Evolutionary conservation across 805 yeast genomes (phyloP).

Genomic region (Wickerhamiella nectarea): DNA sequence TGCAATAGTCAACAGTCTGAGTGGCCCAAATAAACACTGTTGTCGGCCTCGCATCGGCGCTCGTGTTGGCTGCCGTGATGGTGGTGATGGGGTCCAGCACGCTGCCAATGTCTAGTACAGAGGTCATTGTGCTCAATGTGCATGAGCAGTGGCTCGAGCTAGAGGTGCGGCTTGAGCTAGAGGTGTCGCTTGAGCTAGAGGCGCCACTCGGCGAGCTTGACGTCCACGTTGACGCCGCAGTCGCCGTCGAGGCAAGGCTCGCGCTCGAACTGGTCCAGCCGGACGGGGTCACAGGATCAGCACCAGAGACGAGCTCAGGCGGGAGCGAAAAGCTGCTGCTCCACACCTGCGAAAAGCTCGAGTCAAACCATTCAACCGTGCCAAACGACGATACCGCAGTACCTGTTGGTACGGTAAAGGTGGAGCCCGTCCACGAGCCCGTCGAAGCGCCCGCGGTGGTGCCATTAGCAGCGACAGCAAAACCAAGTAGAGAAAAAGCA

Average conservation of each 20-base stretch:
- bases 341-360: conserved; percentile 1
- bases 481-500: neutral
- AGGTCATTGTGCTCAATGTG: neutral
- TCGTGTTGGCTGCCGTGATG: neutral
- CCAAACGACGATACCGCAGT: neutral
- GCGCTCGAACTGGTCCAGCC: neutral
- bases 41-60: neutral
- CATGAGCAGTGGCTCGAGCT: neutral
- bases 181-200: neutral
- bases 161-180: neutral
- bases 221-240: neutral
- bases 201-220: neutral
- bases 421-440: neutral
- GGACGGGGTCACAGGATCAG: neutral
- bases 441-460: neutral
- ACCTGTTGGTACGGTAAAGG: neutral
- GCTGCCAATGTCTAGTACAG: neutral
- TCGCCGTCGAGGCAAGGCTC: neutral
- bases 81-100: neutral
- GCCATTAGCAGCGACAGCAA: neutral
- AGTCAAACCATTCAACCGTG: conserved; percentile 6
- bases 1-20: neutral
- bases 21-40: neutral
- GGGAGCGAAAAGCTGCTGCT: neutral
- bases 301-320: neutral